These are phyloP conservation scores for Cubamyces sp. DNA, from an alignment of 768 basidiomycete species.

Conservation along the genomic window DNA sequence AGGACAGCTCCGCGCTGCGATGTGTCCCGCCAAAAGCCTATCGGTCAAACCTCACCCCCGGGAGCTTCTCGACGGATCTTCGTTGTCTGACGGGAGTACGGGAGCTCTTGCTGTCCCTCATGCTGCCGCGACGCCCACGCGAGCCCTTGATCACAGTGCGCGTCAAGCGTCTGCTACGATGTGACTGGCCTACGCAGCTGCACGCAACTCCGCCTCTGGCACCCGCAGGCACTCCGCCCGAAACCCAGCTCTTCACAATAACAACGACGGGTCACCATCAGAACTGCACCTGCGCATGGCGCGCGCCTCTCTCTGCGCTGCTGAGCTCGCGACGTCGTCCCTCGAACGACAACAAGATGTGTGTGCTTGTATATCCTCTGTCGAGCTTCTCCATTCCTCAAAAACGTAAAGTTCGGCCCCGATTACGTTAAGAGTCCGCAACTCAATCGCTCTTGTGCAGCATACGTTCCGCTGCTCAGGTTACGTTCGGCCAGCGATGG, in stretches of 20 bases:
- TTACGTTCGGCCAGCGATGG: slow-evolving; percentile 7
- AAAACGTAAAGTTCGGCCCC: not conserved
- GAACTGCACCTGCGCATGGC: not conserved
- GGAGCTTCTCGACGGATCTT: not conserved
- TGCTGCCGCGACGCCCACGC: not conserved
- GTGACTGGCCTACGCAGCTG: not conserved
- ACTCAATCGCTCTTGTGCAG: slow-evolving; percentile 9
- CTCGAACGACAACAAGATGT: not conserved
- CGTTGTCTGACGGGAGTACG: not conserved
- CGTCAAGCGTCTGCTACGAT: not conserved
- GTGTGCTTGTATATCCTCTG: slow-evolving; percentile 9
- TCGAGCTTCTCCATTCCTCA: not conserved
- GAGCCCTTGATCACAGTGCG: not conserved
- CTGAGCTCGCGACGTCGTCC: not conserved
- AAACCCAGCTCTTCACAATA: not conserved
- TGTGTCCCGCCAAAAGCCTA: not conserved
- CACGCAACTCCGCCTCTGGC: not conserved
- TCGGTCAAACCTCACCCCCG: not conserved
- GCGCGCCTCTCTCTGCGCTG: not conserved
- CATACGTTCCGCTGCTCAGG: not conserved
- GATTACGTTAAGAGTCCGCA: slow-evolving; percentile 3
- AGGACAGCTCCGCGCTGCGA: too few species aligned
- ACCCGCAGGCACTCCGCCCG: not conserved
- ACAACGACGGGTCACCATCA: not conserved
- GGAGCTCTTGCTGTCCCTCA: not conserved